These are phyloP conservation scores for Magnusiomyces suaveolens DNA, from an alignment of 1,139 yeast genomes.

Conservation along the genomic window DNA sequence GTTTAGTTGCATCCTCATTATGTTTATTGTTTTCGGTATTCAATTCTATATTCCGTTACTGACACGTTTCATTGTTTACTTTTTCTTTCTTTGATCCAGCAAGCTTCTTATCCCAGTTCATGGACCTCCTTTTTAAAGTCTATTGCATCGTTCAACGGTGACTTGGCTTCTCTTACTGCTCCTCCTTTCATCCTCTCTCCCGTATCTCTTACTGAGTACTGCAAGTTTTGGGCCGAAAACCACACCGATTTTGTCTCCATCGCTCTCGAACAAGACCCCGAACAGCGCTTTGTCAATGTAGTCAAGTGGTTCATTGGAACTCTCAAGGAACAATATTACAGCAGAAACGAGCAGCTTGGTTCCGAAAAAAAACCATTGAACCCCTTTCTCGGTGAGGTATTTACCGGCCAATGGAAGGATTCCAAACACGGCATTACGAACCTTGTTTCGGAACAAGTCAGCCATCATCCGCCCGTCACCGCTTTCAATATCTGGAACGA, in stretches of 20 bases:
- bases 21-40: too few species aligned
- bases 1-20: too few species aligned
- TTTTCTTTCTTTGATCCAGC: not conserved
- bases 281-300: conserved; percentile 65
- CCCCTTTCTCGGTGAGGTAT: conserved; percentile 88
- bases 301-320: conserved; percentile 88
- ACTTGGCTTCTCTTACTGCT: conserved; percentile 84
- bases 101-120: conserved; percentile 19
- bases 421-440: conserved; percentile 42
- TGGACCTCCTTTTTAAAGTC: conserved; percentile 65
- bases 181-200: conserved; percentile 97
- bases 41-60: not conserved
- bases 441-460: conserved; percentile 79
- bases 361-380: conserved; percentile 92
- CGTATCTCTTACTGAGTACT: conserved; percentile 78
- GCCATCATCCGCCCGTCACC: conserved; percentile 93
- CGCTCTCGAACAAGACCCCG: conserved; percentile 37
- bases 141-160: conserved; percentile 89
- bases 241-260: conserved; percentile 76
- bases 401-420: conserved; percentile 71
- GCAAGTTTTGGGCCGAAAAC: conserved; percentile 77
- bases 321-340: conserved; percentile 84
- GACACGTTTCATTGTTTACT: not conserved
- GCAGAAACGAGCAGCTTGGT: conserved; percentile 83
- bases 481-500: conserved; percentile 75